phyloP scores from a whole-genome alignment of 768 basidiomycete species.

The Suillus sp. region DNA sequence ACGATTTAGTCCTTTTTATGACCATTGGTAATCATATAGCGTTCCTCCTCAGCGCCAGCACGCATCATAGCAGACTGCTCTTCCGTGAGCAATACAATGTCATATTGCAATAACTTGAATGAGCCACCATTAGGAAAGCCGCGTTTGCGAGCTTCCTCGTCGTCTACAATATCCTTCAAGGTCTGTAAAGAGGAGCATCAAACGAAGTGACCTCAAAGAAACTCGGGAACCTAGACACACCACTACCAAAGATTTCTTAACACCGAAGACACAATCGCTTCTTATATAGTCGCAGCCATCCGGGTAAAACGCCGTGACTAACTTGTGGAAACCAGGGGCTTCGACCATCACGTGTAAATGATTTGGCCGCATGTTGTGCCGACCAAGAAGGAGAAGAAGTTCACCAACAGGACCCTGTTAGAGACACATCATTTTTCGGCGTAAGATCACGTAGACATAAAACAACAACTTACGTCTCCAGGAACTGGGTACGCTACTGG shows the following conservation, averaged over 20 bases:
- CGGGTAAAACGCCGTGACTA: slow-evolving; percentile 75
- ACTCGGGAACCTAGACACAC: slow-evolving; percentile 43
- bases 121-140: slow-evolving; percentile 46
- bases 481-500: slow-evolving; percentile 75
- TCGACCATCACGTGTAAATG: slow-evolving; percentile 78
- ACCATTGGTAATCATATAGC: not conserved
- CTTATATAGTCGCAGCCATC: slow-evolving; percentile 65
- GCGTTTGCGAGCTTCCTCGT: slow-evolving; percentile 53
- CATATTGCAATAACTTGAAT: slow-evolving; percentile 50
- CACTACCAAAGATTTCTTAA: slow-evolving; percentile 75
- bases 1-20: not conserved
- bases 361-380: slow-evolving; percentile 79
- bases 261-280: slow-evolving; percentile 82
- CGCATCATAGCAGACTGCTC: slow-evolving; percentile 40
- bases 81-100: slow-evolving; percentile 48
- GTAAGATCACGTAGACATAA: slow-evolving; percentile 9
- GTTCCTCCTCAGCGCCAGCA: slow-evolving; percentile 19
- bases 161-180: slow-evolving; percentile 54
- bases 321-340: slow-evolving; percentile 71
- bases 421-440: slow-evolving; percentile 16
- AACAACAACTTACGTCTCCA: slow-evolving; percentile 48
- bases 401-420: slow-evolving; percentile 70
- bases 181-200: slow-evolving; percentile 38
- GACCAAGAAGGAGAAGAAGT: slow-evolving; percentile 53
- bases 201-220: slow-evolving; percentile 1